Evolutionary conservation across 805 yeast genomes (phyloP), one percentile per base, ranked within the genome.

Genomic region (Myxozyma monticola): DNA sequence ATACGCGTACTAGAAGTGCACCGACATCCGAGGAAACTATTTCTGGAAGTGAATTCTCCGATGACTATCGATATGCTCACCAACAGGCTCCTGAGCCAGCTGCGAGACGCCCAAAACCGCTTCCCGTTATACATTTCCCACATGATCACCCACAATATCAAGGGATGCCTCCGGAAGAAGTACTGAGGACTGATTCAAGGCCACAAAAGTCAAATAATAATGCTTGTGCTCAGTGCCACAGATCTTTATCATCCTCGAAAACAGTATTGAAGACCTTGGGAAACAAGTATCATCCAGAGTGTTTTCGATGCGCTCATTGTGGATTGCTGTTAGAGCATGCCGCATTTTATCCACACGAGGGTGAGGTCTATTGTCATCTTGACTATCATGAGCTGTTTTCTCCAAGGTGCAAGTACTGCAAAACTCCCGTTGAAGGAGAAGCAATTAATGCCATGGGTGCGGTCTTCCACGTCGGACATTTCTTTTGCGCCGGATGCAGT

Each of bases 371-470:
- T 53, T 49, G 71, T 62, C 55, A 66, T 60, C 42, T 64, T 10
- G 70, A 67, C 39, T 67, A 62, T 41, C 69, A 67, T 31, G 62
- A 65, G 40, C 43, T 54, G 35, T 66, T 62, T 42, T 62, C 67
- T 2, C 64, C 67, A 1, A 51, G 56, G 31, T 67, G 70, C 50
- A 58, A 50, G 14, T 48, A 63, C 40, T 67, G 70, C 49, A 21
- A 51, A 7, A 62, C 64, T 8, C 62, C 68, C 12, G 63, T 67
- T 20, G 69, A 67, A 33, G 54, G 53, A 4, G 52, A 63, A 30
- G 66, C 60, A 12, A 54, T 67, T 10, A 49, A 46, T 29, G 70
- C 70, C 3, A 44, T 62, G 45, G 67, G 57, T 6, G 51, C 53
- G 30, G 48, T 60, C 9, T 67, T 57, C 57, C 70, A 67, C 45